Evolutionary conservation across 768 basidiomycete species (phyloP).

Genomic region (Mycena leptocephala): DNA sequence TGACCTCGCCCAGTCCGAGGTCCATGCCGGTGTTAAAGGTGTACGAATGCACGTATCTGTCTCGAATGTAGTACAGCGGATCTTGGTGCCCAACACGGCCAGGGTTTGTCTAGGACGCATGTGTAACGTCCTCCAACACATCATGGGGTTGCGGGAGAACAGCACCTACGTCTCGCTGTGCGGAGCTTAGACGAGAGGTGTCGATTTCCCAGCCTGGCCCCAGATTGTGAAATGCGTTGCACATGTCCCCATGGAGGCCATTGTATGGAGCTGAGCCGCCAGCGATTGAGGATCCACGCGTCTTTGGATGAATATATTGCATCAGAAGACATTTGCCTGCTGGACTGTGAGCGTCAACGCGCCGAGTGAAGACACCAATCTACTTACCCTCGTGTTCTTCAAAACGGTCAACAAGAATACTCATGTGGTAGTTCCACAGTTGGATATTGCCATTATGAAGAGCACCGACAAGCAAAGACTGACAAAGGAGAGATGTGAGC

Average conservation of each 20-base stretch:
- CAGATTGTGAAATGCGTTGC: too few relatives aligned
- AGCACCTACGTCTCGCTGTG: too few relatives aligned
- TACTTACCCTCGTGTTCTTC: conserved; percentile 97
- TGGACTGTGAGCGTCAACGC: conserved; percentile 31
- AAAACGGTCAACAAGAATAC: conserved; percentile 96
- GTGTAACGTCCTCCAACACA: too few relatives aligned
- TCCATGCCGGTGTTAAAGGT: conserved; percentile 95
- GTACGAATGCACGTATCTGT: conserved; percentile 97
- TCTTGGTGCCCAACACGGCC: conserved; percentile 97
- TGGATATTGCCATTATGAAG: conserved; percentile 99
- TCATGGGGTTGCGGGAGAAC: too few relatives aligned
- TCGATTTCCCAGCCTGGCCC: too few relatives aligned
- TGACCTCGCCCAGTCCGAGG: conserved; percentile 91
- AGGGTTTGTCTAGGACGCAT: too few relatives aligned
- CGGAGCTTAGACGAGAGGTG: too few relatives aligned
- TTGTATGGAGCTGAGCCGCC: too few relatives aligned
- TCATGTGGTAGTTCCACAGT: conserved; percentile 99
- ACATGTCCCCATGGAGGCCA: too few relatives aligned
- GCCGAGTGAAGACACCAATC: background rate
- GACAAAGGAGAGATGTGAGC: conserved; percentile 95
- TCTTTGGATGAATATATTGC: conserved; percentile 94
- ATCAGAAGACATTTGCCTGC: conserved; percentile 69
- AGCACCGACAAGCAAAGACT: conserved; percentile 95
- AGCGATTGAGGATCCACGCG: too few relatives aligned
- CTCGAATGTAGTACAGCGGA: conserved; percentile 94